A percentile compares a stretch with the other conserved stretches of the same genome.
These are phyloP conservation scores for Mycena amicta DNA, from an alignment of 768 basidiomycete species.

Conservation along the genomic window DNA sequence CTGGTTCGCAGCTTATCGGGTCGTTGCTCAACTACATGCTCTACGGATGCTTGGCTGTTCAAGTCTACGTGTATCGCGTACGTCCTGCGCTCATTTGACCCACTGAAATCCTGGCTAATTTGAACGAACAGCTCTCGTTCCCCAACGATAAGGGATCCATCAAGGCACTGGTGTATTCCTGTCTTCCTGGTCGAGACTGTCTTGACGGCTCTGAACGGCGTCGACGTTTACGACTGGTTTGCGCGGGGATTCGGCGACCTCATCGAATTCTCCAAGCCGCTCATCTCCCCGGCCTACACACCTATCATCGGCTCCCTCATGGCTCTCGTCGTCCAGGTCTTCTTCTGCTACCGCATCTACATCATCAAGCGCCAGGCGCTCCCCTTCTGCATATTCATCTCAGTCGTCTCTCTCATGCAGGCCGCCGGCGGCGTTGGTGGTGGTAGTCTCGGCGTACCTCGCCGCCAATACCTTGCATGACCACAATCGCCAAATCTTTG, in stretches of 20 bases:
- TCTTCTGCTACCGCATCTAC: conserved; percentile 15
- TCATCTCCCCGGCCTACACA: conserved; percentile 13
- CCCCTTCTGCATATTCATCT: background rate
- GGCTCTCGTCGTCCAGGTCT: conserved; percentile 12
- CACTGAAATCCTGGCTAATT: background rate
- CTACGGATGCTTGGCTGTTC: conserved; percentile 15
- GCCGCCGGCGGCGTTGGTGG: conserved; percentile 13
- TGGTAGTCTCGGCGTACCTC: conserved; percentile 8
- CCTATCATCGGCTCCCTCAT: conserved; percentile 11
- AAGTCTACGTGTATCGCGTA: conserved; percentile 14
- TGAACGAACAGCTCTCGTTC: conserved; percentile 13
- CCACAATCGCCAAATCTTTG: conserved; percentile 15
- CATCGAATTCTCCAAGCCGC: conserved; percentile 5
- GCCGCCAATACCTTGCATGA: conserved; percentile 9
- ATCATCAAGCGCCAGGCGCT: background rate
- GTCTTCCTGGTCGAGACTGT: conserved; percentile 17
- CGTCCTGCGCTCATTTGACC: too few species aligned
- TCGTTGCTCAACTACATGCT: conserved; percentile 13
- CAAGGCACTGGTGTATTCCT: conserved; percentile 17
- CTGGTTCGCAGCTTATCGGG: conserved; percentile 16
- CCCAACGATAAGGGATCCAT: conserved; percentile 18
- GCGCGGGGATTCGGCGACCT: conserved; percentile 15
- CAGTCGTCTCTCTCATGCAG: conserved; percentile 6
- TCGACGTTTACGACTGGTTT: conserved; percentile 18
- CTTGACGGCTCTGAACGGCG: conserved; percentile 18